Evolutionary conservation across 352 stramenopile species (phyloP).

Genomic region (Pythium monospermum): DNA sequence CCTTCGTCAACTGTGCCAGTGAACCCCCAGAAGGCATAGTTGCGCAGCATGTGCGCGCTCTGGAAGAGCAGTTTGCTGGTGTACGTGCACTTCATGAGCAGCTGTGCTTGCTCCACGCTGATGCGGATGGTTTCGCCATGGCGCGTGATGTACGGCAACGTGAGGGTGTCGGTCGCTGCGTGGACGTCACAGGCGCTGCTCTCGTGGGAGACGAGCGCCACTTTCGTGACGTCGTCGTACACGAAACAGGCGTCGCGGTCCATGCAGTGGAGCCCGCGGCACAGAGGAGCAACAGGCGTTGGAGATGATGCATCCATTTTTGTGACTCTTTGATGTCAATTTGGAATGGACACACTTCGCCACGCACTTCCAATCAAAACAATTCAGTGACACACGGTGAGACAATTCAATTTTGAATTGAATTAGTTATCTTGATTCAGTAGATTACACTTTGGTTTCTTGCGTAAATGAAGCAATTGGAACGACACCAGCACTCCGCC

Average conservation of each 20-base stretch:
- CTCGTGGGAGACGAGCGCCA: conserved; percentile 29
- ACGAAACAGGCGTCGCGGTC: conserved; percentile 59
- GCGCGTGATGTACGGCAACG: conserved; percentile 36
- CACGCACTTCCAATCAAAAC: conserved; percentile 21
- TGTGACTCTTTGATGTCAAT: background rate
- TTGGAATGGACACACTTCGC: background rate
- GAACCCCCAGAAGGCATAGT: conserved; percentile 78
- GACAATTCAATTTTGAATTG: conserved; percentile 23
- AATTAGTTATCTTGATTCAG: background rate
- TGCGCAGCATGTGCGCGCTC: conserved; percentile 54
- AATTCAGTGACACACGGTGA: conserved; percentile 2
- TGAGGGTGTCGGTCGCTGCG: conserved; percentile 24
- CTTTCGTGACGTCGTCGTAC: conserved; percentile 43
- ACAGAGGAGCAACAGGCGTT: conserved; percentile 11
- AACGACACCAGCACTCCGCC: conserved; percentile 48
- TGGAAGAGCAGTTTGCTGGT: conserved; percentile 72
- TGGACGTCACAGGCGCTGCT: conserved; percentile 30
- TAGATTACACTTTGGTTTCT: conserved; percentile 2
- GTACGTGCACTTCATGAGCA: conserved; percentile 70
- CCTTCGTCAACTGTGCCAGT: conserved; percentile 43
- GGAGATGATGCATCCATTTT: background rate
- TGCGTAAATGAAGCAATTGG: conserved; percentile 24
- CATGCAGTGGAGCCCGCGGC: conserved; percentile 45
- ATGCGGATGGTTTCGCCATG: conserved; percentile 32
- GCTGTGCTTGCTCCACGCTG: conserved; percentile 37